A percentile compares a stretch with the other conserved stretches of the same genome.
Evolutionary conservation across 129 eudicot species (phyloP).

Genomic region (Ambrosia artemisiifolia): DNA sequence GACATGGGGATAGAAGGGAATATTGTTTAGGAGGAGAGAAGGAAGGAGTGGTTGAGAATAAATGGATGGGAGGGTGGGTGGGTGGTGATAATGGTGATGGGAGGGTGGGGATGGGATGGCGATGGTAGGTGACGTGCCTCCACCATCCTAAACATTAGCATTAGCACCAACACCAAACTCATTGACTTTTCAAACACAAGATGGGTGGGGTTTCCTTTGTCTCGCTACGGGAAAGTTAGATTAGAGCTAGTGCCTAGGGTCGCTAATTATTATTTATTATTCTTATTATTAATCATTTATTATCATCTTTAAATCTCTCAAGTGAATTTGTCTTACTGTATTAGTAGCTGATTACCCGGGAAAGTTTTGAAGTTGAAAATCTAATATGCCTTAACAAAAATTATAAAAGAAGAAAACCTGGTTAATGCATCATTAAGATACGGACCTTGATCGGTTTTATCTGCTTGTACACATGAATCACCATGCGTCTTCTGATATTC

Average conservation of each 20-base stretch:
- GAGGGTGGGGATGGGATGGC: conserved; percentile 15
- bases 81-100: conserved; percentile 1
- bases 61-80: conserved; percentile 1
- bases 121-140: conserved; percentile 32
- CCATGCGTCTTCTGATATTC: too few relatives aligned
- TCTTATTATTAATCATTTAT: too few relatives aligned
- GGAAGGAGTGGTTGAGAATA: conserved; percentile 12
- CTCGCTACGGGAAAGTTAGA: neutral
- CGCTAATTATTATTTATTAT: too few relatives aligned
- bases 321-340: too few relatives aligned
- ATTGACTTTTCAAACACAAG: conserved; percentile 22
- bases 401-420: too few relatives aligned
- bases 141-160: conserved; percentile 21
- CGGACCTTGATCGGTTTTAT: too few relatives aligned
- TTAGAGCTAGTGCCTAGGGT: neutral
- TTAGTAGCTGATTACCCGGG: too few relatives aligned
- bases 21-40: neutral
- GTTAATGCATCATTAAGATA: too few relatives aligned
- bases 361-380: too few relatives aligned
- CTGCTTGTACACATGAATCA: too few relatives aligned
- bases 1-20: conserved; percentile 20
- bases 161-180: conserved; percentile 31
- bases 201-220: neutral
- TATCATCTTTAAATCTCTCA: too few relatives aligned
- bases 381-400: too few relatives aligned